Percentiles rank a stretch among this genome's conserved stretches.
Conservation (phyloP, 2,329 filamentous ascomycete genomes). For the Iodosphaeria phyllophila region DNA sequence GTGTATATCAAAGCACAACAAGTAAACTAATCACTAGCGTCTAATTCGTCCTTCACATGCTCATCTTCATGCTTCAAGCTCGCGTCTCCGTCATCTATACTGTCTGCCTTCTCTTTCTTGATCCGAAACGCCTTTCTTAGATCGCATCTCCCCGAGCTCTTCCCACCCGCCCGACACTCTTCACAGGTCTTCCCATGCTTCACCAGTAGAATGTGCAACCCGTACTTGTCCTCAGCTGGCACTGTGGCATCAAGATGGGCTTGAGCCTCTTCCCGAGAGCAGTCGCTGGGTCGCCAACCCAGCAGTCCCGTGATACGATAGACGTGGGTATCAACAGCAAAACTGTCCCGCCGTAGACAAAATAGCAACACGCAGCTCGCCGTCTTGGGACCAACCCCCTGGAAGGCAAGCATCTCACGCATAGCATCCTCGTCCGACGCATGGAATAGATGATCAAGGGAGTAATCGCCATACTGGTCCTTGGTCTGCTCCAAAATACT, state of each 20-base stretch:
- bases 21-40: too few species aligned
- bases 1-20: too few species aligned
- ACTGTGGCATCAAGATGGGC: conserved; percentile 28
- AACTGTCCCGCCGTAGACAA: conserved; percentile 25
- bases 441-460: conserved; percentile 28
- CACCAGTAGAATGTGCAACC: conserved; percentile 28
- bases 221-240: conserved; percentile 29
- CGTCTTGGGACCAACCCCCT: conserved; percentile 34
- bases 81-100: too few species aligned
- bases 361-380: conserved; percentile 33
- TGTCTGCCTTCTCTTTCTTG: too few species aligned
- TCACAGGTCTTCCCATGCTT: conserved; percentile 24
- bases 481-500: conserved; percentile 46
- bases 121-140: conserved; percentile 19
- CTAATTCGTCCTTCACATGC: too few species aligned
- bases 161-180: conserved; percentile 26
- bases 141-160: conserved; percentile 18
- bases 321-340: conserved; percentile 35
- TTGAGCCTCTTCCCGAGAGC: conserved; percentile 24
- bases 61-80: too few species aligned
- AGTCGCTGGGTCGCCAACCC: conserved; percentile 25
- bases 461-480: conserved; percentile 20
- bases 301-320: conserved; percentile 27
- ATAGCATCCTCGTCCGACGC: conserved; percentile 25
- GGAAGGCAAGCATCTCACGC: conserved; percentile 27